Conservation (phyloP, 805 yeast species). For the Teunomyces stri region DNA sequence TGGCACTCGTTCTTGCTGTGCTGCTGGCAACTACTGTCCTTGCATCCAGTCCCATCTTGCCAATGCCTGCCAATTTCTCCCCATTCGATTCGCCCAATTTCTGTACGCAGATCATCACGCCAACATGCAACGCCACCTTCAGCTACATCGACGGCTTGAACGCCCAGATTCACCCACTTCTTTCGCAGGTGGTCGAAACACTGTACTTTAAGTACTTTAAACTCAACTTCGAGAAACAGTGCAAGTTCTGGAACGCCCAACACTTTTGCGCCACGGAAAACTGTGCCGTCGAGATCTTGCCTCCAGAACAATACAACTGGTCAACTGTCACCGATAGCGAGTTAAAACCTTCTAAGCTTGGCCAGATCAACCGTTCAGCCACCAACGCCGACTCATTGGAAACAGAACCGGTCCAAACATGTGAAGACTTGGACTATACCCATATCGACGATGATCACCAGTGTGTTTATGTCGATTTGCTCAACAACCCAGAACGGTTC, state of each 20-base stretch:
- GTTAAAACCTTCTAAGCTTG: slow-evolving; percentile 73
- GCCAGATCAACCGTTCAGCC: slow-evolving; percentile 32
- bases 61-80: slow-evolving; percentile 15
- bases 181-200: slow-evolving; percentile 59
- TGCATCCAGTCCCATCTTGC: neutral
- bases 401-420: slow-evolving; percentile 24
- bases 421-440: slow-evolving; percentile 62
- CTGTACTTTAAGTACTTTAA: slow-evolving; percentile 88
- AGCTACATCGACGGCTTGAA: slow-evolving; percentile 41
- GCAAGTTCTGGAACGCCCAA: slow-evolving; percentile 83
- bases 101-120: slow-evolving; percentile 44
- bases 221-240: slow-evolving; percentile 74
- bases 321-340: slow-evolving; percentile 53
- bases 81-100: slow-evolving; percentile 45
- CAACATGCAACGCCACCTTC: slow-evolving; percentile 45
- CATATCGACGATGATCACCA: slow-evolving; percentile 63
- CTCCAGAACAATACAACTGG: slow-evolving; percentile 66
- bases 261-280: slow-evolving; percentile 85
- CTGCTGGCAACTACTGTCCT: neutral
- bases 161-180: slow-evolving; percentile 40
- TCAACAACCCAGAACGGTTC: slow-evolving; percentile 90
- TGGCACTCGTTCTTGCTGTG: neutral
- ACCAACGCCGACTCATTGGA: slow-evolving; percentile 20
- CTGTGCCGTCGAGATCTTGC: slow-evolving; percentile 79
- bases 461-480: slow-evolving; percentile 80